phyloP scores from a whole-genome alignment of 345 rosid genomes.

The Hibiscus mutabilis region DNA sequence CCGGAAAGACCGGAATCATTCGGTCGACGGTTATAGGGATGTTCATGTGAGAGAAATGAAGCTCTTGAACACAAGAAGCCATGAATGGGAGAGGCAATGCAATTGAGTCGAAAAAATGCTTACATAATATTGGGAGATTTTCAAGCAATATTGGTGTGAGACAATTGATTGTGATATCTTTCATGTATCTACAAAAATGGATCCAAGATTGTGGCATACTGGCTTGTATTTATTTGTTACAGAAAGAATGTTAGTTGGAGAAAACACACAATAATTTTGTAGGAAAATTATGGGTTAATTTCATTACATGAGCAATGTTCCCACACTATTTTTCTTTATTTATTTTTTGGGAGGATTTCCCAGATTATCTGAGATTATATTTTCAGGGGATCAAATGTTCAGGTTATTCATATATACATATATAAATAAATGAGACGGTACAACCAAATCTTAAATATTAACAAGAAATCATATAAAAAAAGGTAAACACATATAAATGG shows the following conservation, averaged over 20 bases:
- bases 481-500: too few species aligned
- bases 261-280: background rate
- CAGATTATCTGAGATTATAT: too few species aligned
- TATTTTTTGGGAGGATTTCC: too few species aligned
- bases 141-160: conserved; percentile 12
- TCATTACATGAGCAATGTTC: background rate
- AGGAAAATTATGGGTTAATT: background rate
- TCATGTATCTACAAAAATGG: conserved; percentile 12
- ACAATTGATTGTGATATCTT: conserved; percentile 6
- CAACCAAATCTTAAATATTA: too few species aligned
- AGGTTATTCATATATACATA: too few species aligned
- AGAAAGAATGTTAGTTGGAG: background rate
- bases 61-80: conserved; percentile 65
- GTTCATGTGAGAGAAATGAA: conserved; percentile 41
- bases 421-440: too few species aligned
- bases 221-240: background rate
- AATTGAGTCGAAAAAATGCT: conserved; percentile 13
- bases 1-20: conserved; percentile 41
- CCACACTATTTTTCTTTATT: conserved; percentile 22
- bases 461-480: too few species aligned
- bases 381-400: too few species aligned
- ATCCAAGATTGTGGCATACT: background rate
- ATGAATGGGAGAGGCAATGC: conserved; percentile 15
- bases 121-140: background rate
- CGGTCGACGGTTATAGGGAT: conserved; percentile 41